Conservation (phyloP, 2,329 filamentous ascomycete genomes). For the Orbilia ellipsospora region DNA sequence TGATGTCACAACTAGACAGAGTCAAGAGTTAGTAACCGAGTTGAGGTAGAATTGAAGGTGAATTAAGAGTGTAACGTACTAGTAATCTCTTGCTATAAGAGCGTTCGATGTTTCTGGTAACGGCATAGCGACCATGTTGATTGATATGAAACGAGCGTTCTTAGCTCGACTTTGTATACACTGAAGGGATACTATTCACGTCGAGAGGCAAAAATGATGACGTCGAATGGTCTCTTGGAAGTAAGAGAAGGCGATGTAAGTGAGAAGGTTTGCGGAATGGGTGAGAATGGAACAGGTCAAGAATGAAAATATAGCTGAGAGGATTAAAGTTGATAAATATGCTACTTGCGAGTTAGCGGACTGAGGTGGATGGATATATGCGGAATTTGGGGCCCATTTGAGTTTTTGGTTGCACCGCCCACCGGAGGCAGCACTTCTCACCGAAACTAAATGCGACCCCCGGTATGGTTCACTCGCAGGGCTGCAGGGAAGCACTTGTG, state of each 20-base stretch:
- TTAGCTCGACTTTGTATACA: background rate
- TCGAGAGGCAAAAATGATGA: background rate
- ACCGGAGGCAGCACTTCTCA: slow-evolving; percentile 3
- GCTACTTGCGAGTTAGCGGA: background rate
- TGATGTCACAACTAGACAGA: slow-evolving; percentile 11
- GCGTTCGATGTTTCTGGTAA: background rate
- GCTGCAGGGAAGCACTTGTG: background rate
- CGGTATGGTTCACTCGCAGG: background rate
- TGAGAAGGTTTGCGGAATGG: background rate
- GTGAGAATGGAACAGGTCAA: background rate
- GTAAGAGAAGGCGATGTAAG: background rate
- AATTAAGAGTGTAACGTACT: slow-evolving; percentile 20
- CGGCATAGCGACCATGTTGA: slow-evolving; percentile 28
- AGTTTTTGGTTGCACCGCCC: slow-evolving; percentile 36
- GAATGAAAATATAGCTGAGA: background rate
- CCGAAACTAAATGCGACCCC: background rate
- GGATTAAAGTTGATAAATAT: slow-evolving; percentile 22
- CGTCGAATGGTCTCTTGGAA: background rate
- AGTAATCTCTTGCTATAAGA: slow-evolving; percentile 32
- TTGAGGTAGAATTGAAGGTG: slow-evolving; percentile 7
- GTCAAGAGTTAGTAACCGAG: slow-evolving; percentile 5
- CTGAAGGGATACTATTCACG: background rate
- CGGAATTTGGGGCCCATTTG: slow-evolving; percentile 24
- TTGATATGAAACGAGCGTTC: background rate
- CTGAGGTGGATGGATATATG: slow-evolving; percentile 15